A percentile compares a stretch with the other conserved stretches of the same genome.
Evolutionary conservation across 345 rosid genomes (phyloP).

Genomic region (Hibiscus trionum): DNA sequence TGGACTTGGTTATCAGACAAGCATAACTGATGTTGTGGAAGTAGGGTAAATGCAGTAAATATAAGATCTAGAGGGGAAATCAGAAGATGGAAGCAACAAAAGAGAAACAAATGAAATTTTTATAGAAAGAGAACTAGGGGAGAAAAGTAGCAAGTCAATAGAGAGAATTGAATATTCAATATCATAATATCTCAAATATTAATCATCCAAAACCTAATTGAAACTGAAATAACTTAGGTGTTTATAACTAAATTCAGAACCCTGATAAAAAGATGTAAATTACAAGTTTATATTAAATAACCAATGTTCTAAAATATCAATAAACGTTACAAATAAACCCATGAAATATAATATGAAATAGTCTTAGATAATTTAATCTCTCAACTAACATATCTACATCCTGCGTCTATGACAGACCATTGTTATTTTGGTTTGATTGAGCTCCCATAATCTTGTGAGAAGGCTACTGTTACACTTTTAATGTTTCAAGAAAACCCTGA

Average conservation of each 20-base stretch:
- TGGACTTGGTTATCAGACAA: conserved; percentile 2
- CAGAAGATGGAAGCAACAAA: not conserved
- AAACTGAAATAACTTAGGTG: not conserved
- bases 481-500: not conserved
- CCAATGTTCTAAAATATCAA: not conserved
- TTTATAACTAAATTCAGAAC: not conserved
- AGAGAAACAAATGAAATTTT: no score
- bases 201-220: not conserved
- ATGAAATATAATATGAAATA: not conserved
- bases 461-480: not conserved
- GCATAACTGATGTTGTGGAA: not conserved
- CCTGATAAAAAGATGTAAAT: not conserved
- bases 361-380: not conserved
- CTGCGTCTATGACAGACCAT: not conserved
- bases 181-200: not conserved
- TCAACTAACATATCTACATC: not conserved
- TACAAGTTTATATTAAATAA: not conserved
- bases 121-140: not conserved
- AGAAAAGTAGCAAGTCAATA: not conserved
- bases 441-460: not conserved
- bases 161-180: not conserved
- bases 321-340: not conserved
- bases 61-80: conserved; percentile 1
- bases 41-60: not conserved
- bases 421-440: not conserved